Evolutionary conservation across 2,329 filamentous ascomycete species (phyloP).

Genomic region (Neofusicoccum parvum): DNA sequence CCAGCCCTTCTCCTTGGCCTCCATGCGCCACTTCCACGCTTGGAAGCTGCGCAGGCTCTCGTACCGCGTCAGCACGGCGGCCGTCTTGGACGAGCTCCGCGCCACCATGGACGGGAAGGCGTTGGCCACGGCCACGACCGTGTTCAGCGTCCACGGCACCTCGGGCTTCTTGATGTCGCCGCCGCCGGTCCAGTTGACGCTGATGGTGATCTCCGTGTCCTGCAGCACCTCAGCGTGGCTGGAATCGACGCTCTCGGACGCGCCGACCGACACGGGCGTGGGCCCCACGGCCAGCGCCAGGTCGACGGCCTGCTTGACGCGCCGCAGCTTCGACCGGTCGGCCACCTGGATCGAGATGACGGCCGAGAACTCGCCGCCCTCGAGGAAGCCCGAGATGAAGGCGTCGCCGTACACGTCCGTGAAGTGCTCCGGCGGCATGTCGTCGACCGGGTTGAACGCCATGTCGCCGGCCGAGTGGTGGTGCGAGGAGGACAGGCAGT

Average conservation of each 20-base stretch:
- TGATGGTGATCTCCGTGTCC: conserved; percentile 37
- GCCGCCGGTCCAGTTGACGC: conserved; percentile 38
- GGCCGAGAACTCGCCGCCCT: conserved; percentile 38
- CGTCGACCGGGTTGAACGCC: conserved; percentile 32
- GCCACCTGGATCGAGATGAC: conserved; percentile 37
- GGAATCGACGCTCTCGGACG: conserved; percentile 28
- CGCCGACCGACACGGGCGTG: conserved; percentile 31
- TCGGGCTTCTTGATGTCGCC: conserved; percentile 37
- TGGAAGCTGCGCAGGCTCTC: conserved; percentile 35
- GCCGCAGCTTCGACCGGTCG: conserved; percentile 34
- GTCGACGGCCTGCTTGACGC: conserved; percentile 38
- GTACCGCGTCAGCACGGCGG: conserved; percentile 36
- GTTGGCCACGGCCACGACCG: conserved; percentile 36
- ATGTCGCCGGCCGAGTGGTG: conserved; percentile 24
- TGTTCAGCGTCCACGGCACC: conserved; percentile 34
- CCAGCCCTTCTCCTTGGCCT: conserved; percentile 27
- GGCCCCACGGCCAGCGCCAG: conserved; percentile 32
- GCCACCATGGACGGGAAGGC: conserved; percentile 39
- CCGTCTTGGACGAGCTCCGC: conserved; percentile 32
- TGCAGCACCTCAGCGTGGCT: conserved; percentile 30
- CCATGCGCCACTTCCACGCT: conserved; percentile 31
- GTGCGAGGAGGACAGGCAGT: neutral
- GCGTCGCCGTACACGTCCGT: conserved; percentile 38
- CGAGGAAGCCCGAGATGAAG: conserved; percentile 38
- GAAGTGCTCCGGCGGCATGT: conserved; percentile 32